Base-by-base conservation (phyloP, 2,329 filamentous ascomycete genomes). In the Talaromyces amestolkiae region DNA sequence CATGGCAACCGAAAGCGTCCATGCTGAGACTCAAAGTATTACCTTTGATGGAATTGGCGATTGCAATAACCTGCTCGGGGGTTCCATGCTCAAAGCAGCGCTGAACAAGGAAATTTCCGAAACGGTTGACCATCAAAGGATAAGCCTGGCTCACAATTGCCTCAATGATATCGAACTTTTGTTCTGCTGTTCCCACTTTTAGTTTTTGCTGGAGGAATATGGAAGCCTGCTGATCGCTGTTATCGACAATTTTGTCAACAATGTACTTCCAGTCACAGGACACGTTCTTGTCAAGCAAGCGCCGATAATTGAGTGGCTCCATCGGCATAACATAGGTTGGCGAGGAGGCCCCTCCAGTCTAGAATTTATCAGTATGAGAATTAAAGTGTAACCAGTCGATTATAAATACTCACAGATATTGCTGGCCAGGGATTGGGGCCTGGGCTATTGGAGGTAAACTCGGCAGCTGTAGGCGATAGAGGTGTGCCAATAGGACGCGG, bases 261-360 rank as follows among this genome's bases (percentile, higher is more conserved):
- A 99, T 97, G 77, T 97, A 97, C 81, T 95, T 96, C 95, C 94
- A 99, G 81, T 99, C 96, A 81, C 94, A 98, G 74, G 91, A 96
- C 78, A 96, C 92, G 75, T 94, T 97, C 74, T 93, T 93, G 75
- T 99, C 95, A 56, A 98, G 87, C 45, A 99, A 86, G 64, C 93
- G 93, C 67, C 95, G 93, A 74, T 98, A 99, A 79, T 99, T 98
- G 72, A 98, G 86, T 11, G 94, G 95, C 78, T 99, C 95, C 7
- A 91, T 91, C 3, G 93, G 90, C 11, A 91, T 89, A 33, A 97
- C 82, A 75, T 96, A 97, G 0, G 91, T 95, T 72, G 90, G 88
- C 31, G 85, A 85, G 67, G 90, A 65, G 81, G 76, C 84, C 86
- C 68, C 70, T 47, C 71, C 68, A 65, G 67, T 72, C 63, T 61